phyloP scores from a whole-genome alignment of 768 basidiomycete species.

The Mycena metata region DNA sequence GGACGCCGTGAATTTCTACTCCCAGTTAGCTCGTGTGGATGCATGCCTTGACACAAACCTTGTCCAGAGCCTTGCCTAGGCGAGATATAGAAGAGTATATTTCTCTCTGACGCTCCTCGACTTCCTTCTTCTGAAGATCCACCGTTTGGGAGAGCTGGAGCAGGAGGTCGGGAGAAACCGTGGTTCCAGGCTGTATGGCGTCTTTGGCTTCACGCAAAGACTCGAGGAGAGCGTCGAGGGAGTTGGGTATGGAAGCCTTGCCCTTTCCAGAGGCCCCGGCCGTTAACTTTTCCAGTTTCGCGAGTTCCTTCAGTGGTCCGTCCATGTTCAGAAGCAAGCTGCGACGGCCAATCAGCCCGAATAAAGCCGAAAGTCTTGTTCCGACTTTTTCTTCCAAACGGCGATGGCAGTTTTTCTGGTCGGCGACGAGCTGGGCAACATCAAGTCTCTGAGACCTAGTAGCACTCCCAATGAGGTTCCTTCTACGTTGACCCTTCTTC shows the following conservation, averaged over 20 bases:
- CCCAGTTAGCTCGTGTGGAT: constrained; percentile 21
- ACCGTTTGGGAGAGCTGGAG: constrained; percentile 67
- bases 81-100: constrained; percentile 82
- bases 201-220: constrained; percentile 70
- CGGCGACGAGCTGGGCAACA: constrained; percentile 84
- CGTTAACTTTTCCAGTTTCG: constrained; percentile 78
- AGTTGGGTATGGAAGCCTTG: constrained; percentile 68
- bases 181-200: constrained; percentile 58
- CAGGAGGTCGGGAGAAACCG: constrained; percentile 62
- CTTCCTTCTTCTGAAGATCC: constrained; percentile 83
- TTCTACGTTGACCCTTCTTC: constrained; percentile 48
- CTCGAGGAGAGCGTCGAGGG: constrained; percentile 74
- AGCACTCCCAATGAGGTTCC: constrained; percentile 40
- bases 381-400: neutral
- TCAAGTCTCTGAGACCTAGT: constrained; percentile 70
- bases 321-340: constrained; percentile 65
- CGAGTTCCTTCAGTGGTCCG: constrained; percentile 80
- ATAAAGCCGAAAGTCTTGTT: neutral
- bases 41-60: constrained; percentile 62
- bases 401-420: constrained; percentile 77
- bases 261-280: constrained; percentile 59
- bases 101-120: constrained; percentile 92
- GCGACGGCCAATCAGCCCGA: neutral
- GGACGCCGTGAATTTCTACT: constrained; percentile 69
- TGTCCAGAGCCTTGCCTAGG: constrained; percentile 91